Evolutionary conservation across 1,139 yeast species (phyloP).

Genomic region (Kodamaea arcana): DNA sequence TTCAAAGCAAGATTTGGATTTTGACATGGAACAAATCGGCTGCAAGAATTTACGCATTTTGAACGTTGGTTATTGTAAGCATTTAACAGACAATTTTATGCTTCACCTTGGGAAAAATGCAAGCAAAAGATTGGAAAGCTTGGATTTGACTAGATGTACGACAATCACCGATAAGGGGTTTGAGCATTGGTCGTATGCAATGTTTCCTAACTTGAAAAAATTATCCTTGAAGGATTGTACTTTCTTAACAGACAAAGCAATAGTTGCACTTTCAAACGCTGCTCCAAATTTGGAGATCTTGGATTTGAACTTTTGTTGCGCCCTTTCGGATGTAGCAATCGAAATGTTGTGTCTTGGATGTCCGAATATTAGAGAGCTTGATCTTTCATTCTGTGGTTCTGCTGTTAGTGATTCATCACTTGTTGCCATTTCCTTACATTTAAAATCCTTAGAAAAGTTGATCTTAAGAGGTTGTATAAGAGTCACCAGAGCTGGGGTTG

Average conservation of each 20-base stretch:
- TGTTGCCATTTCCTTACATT: conserved; percentile 56
- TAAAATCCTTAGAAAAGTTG: conserved; percentile 44
- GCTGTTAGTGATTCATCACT: conserved; percentile 73
- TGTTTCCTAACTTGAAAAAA: conserved; percentile 49
- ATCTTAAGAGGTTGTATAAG: conserved; percentile 66
- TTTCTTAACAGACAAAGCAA: conserved; percentile 62
- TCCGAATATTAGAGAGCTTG: conserved; percentile 48
- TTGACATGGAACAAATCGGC: conserved; percentile 34
- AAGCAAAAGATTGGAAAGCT: conserved; percentile 47
- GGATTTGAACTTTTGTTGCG: conserved; percentile 71
- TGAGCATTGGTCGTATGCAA: conserved; percentile 54
- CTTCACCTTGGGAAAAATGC: conserved; percentile 59
- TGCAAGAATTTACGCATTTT: conserved; percentile 54
- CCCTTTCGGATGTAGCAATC: conserved; percentile 63
- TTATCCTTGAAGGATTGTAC: conserved; percentile 69
- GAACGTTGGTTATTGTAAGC: conserved; percentile 68
- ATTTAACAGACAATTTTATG: conserved; percentile 65
- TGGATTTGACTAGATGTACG: conserved; percentile 71
- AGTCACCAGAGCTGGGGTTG: conserved; percentile 73
- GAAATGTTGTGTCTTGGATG: conserved; percentile 66
- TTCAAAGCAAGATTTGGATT: conserved; percentile 11
- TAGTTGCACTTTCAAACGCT: conserved; percentile 57
- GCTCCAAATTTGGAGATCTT: conserved; percentile 54
- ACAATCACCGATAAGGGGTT: conserved; percentile 75
- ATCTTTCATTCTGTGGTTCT: conserved; percentile 71